phyloP scores from a whole-genome alignment of 176 grass and related monocot genomes.

The Raddia guianensis region DNA sequence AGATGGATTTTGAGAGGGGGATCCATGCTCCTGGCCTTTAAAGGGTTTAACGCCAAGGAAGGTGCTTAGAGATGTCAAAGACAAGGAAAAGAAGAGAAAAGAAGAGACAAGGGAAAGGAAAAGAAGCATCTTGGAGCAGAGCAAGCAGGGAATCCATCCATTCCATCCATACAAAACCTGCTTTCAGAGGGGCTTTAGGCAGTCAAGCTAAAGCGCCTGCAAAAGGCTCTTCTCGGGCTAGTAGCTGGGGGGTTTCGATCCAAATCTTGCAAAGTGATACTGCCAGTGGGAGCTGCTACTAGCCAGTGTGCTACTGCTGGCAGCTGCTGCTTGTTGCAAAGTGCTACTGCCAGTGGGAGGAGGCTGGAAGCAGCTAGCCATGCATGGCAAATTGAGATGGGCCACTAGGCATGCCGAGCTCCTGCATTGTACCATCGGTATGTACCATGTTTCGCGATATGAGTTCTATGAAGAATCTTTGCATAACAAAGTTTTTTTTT shows the following conservation, averaged over 20 bases:
- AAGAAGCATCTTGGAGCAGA: constrained; percentile 54
- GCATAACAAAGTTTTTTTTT: too few species aligned
- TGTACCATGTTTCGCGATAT: not conserved
- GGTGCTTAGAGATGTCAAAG: constrained; percentile 56
- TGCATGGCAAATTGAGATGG: not conserved
- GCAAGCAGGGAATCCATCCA: constrained; percentile 36
- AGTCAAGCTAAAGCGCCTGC: constrained; percentile 58
- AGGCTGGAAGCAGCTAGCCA: too few species aligned
- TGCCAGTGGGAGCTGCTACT: not conserved
- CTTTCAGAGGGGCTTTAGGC: constrained; percentile 38
- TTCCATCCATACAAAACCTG: constrained; percentile 36
- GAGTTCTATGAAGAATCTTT: not conserved
- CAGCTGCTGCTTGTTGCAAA: too few species aligned
- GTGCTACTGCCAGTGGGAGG: not conserved
- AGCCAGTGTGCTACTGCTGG: not conserved
- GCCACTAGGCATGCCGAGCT: too few species aligned
- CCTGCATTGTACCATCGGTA: not conserved
- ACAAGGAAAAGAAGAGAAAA: constrained; percentile 19
- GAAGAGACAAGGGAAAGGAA: constrained; percentile 24
- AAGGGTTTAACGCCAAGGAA: constrained; percentile 44
- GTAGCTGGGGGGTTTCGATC: constrained; percentile 29
- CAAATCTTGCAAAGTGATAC: constrained; percentile 53
- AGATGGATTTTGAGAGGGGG: constrained; percentile 31
- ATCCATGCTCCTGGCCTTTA: constrained; percentile 46
- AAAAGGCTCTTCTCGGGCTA: constrained; percentile 36